These are phyloP conservation scores for Hypomontagnella submonticulosa DNA, from an alignment of 495 filamentous ascomycete genomes.

Conservation along the genomic window DNA sequence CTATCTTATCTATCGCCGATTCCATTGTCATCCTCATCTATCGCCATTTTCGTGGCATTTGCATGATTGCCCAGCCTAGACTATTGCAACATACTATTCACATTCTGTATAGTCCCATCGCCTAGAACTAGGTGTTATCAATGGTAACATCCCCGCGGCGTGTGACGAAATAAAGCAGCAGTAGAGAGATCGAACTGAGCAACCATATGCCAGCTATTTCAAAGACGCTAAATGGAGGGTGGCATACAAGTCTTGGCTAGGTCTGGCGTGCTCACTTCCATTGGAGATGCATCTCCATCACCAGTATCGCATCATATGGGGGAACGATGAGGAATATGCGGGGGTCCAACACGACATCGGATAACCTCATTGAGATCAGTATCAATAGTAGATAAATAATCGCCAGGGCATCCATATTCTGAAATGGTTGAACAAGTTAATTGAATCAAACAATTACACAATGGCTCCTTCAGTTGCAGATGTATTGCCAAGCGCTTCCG, in stretches of 20 bases:
- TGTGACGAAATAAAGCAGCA: conserved; percentile 35
- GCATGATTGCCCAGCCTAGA: conserved; percentile 16
- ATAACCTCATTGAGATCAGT: conserved; percentile 17
- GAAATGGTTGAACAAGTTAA: conserved; percentile 5
- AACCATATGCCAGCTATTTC: conserved; percentile 29
- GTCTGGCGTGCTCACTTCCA: conserved; percentile 24
- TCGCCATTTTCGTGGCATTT: conserved; percentile 31
- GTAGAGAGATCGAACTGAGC: conserved; percentile 9
- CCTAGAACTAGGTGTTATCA: neutral
- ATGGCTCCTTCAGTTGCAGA: conserved; percentile 48
- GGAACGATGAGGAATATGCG: conserved; percentile 39
- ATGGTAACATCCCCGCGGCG: conserved; percentile 24
- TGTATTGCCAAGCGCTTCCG: conserved; percentile 41
- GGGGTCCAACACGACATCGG: conserved; percentile 19
- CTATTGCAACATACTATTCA: conserved; percentile 4
- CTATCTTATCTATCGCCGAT: conserved; percentile 23
- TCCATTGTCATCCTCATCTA: conserved; percentile 1
- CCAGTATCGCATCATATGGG: conserved; percentile 39
- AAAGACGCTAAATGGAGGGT: conserved; percentile 18
- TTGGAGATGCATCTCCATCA: conserved; percentile 34
- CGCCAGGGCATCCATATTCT: neutral
- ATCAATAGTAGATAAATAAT: conserved; percentile 31
- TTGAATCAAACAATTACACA: conserved; percentile 10
- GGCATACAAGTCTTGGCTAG: conserved; percentile 25
- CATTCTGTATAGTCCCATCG: conserved; percentile 6